phyloP scores from a whole-genome alignment of 1,284 basidiomycete species.

The Anthracocystis panici-leucophaei region DNA sequence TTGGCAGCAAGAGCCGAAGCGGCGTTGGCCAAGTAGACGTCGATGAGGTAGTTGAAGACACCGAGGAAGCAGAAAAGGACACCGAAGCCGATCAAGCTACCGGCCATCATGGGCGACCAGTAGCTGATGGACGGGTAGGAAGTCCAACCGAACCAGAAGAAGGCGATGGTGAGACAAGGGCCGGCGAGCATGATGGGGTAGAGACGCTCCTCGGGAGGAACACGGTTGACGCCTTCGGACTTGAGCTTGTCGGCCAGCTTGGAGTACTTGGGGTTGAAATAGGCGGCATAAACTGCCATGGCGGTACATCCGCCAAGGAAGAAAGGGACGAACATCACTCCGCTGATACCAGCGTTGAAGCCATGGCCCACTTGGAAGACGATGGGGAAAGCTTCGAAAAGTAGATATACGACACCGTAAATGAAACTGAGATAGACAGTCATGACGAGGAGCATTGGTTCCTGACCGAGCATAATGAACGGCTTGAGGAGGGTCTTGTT shows the following conservation, averaged over 20 bases:
- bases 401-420: constrained; percentile 71
- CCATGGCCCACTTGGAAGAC: constrained; percentile 65
- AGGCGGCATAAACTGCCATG: constrained; percentile 47
- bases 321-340: constrained; percentile 68
- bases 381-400: constrained; percentile 68
- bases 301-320: constrained; percentile 62
- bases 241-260: constrained; percentile 46
- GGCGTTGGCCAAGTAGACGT: constrained; percentile 73
- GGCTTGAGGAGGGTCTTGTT: constrained; percentile 77
- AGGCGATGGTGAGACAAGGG: constrained; percentile 68
- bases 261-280: constrained; percentile 61
- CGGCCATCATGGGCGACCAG: constrained; percentile 72
- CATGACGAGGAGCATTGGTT: constrained; percentile 81
- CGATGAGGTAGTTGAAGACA: constrained; percentile 72
- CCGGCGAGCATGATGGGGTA: constrained; percentile 64
- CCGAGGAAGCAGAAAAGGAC: constrained; percentile 75
- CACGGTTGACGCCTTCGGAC: constrained; percentile 51
- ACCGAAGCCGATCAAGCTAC: constrained; percentile 70
- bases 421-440: constrained; percentile 84
- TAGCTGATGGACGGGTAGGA: constrained; percentile 66
- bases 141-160: constrained; percentile 70
- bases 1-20: constrained; percentile 76
- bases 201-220: constrained; percentile 65
- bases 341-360: constrained; percentile 61
- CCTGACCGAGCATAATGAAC: constrained; percentile 73